A percentile compares a stretch with the other conserved stretches of the same genome.
phyloP scores from a whole-genome alignment of 176 grass and related monocot species.

The Thinopyrum elongatum region DNA sequence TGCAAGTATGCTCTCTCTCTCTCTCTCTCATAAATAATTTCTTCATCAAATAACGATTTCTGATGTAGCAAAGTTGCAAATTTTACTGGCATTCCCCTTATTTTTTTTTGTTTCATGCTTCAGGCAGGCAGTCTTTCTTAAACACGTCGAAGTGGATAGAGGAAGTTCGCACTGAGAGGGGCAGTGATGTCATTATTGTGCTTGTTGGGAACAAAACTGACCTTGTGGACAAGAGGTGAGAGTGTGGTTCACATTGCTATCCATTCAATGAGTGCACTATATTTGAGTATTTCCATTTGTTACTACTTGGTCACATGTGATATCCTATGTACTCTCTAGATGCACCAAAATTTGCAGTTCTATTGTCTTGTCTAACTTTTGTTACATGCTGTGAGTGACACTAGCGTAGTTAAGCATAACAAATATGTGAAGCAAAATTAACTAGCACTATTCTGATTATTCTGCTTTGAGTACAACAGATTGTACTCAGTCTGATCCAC shows the following conservation, averaged over 20 bases:
- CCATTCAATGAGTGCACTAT: neutral
- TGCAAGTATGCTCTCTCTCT: conserved; percentile 63
- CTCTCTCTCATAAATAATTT: neutral
- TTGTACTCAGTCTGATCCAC: neutral
- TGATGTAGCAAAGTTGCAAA: neutral
- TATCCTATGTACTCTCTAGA: neutral
- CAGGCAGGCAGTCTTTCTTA: conserved; percentile 94
- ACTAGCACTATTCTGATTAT: neutral
- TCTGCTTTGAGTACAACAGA: neutral
- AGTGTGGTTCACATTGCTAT: conserved; percentile 9
- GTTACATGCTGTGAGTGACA: neutral
- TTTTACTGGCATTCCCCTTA: conserved; percentile 8
- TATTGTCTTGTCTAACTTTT: neutral
- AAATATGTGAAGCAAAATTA: neutral
- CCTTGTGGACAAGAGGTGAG: conserved; percentile 97
- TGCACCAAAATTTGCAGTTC: neutral
- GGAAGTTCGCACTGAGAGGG: conserved; percentile 94
- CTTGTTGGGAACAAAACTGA: conserved; percentile 99
- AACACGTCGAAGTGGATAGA: conserved; percentile 99
- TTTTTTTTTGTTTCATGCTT: conserved; percentile 5
- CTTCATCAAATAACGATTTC: neutral
- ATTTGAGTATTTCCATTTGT: conserved; percentile 14
- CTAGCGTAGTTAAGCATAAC: neutral
- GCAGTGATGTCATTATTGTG: conserved; percentile 99
- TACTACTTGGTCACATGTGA: neutral